phyloP scores from a whole-genome alignment of 2,329 filamentous ascomycete species.

The Orbilia blumenaviensis region DNA sequence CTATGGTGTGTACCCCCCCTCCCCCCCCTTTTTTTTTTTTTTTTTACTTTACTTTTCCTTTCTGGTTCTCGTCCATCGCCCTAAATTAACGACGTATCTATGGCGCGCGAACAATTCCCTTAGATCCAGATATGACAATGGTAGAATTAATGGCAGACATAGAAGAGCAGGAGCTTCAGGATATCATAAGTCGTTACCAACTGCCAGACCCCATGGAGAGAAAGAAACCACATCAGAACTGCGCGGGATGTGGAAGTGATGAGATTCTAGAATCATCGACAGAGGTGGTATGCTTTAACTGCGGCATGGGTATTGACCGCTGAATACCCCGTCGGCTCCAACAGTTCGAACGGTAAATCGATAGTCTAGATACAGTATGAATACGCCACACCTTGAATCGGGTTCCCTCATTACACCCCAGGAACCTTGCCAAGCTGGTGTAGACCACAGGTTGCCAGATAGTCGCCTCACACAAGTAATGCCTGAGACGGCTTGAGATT shows the following conservation, averaged over 20 bases:
- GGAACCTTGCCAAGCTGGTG: neutral
- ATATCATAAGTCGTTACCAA: constrained; percentile 1
- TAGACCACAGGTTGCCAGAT: neutral
- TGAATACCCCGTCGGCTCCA: neutral
- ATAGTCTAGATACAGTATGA: neutral
- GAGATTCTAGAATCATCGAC: constrained; percentile 28
- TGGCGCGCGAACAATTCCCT: neutral
- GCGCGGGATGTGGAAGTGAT: constrained; percentile 37
- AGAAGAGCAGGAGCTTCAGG: constrained; percentile 41
- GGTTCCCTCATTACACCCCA: neutral
- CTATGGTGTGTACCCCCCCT: neutral
- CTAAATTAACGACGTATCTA: constrained; percentile 13
- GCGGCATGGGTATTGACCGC: constrained; percentile 21
- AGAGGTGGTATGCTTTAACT: constrained; percentile 41
- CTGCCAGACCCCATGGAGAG: neutral
- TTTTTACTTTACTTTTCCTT: too few species aligned
- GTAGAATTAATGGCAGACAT: constrained; percentile 38
- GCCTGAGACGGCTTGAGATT: neutral
- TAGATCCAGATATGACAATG: constrained; percentile 36
- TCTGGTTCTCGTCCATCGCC: neutral
- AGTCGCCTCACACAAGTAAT: neutral
- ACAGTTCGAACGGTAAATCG: neutral
- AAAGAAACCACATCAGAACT: neutral
- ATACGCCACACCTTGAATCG: neutral
- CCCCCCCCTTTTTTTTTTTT: neutral